Evolutionary conservation across 2,329 filamentous ascomycete genomes (phyloP), one percentile per base, ranked within the genome.

Genomic region (Fusarium sp.): DNA sequence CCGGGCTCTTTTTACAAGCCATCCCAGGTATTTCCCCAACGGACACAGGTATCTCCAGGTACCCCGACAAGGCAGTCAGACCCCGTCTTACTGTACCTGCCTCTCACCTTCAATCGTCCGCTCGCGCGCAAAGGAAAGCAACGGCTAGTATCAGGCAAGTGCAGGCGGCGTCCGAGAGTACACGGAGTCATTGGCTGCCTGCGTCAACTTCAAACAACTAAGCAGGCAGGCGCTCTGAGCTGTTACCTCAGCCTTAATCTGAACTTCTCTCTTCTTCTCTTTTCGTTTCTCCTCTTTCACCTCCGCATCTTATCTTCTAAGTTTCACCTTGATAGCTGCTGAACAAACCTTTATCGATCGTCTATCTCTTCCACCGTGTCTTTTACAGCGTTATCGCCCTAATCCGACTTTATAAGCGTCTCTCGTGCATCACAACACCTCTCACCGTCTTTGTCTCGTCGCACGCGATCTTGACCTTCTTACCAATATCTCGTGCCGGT

Each of bases 171-270:
- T 50, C 44, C 39, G 44, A 45, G 39, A 51, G 40, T 31, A 45
- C 33, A 48, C 40, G 45, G 45, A 68, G 62, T 50, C 56, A 73
- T 74, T 74, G 72, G 72, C 56, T 74, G 70, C 72, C 72, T 74
- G 63, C 40, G 42, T 59, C 59, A 68, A 68, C 69, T 59, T 74
- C 67, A 69, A 62, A 69, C 72, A 63, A 49, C 60, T 63, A 63
- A 63, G 69, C 68, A 67, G 63, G 66, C 63, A 54, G 60, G 45
- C 64, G 22, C 20, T 24, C 60, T 60, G 49, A 49, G 55, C 50
- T 58, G 56, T 45, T 66, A 62, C 69, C 71, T 73, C 60, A 71
- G 66, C 60, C 52, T 64, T 66, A 60, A 52, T 59, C 36, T 39
- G 48, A 63, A 60, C 59, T 63, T 60, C 34, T 46, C 36, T 40